Percentiles rank a stretch among this genome's conserved stretches.
These are phyloP conservation scores for Kwoniella shivajii DNA, from an alignment of 1,284 basidiomycete species.

Conservation along the genomic window DNA sequence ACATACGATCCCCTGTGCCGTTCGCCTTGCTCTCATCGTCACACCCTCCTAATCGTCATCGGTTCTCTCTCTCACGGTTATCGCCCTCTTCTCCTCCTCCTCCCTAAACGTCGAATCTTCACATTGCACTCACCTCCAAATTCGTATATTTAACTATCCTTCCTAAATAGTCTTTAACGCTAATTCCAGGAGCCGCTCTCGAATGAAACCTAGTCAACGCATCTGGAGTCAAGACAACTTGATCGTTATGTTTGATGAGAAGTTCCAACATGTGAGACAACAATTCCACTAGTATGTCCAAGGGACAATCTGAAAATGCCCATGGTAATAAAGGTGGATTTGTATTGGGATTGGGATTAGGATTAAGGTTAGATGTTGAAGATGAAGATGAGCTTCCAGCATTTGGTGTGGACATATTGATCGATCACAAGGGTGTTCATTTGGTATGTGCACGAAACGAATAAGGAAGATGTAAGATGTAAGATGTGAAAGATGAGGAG, in stretches of 20 bases:
- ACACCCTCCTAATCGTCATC: too few relatives aligned
- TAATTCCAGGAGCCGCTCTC: constrained; percentile 78
- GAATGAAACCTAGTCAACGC: constrained; percentile 89
- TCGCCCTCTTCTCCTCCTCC: not conserved
- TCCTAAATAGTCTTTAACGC: constrained; percentile 82
- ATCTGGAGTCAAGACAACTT: constrained; percentile 61
- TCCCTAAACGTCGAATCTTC: not conserved
- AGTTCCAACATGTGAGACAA: constrained; percentile 94
- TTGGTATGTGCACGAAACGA: too few relatives aligned
- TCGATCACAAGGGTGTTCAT: too few relatives aligned
- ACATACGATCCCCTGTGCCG: too few relatives aligned
- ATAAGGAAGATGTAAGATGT: too few relatives aligned
- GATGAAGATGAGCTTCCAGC: too few relatives aligned
- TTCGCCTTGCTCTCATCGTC: too few relatives aligned
- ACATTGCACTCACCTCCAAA: constrained; percentile 68
- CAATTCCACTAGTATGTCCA: constrained; percentile 78
- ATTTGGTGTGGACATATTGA: too few relatives aligned
- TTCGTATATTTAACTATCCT: constrained; percentile 91
- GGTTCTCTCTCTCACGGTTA: not conserved
- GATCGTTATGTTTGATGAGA: constrained; percentile 89
- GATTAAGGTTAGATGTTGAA: too few relatives aligned
- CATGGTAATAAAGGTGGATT: constrained; percentile 43
- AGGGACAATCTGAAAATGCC: constrained; percentile 64
- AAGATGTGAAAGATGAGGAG: too few relatives aligned
- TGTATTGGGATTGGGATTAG: constrained; percentile 6